Conservation (phyloP, 2,329 filamentous ascomycete species). For the Trichoderma sp. region DNA sequence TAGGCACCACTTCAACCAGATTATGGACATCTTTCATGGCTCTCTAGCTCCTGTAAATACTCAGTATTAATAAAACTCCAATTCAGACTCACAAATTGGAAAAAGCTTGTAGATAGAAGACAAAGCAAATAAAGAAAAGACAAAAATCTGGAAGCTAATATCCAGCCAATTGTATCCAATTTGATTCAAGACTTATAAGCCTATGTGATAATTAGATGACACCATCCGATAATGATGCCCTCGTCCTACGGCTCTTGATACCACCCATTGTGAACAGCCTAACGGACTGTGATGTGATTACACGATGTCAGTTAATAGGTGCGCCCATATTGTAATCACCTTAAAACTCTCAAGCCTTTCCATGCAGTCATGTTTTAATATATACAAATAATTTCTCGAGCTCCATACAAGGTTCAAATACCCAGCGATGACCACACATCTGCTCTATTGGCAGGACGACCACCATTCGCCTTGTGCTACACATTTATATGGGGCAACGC, state of each 20-base stretch:
- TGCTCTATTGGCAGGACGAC: background rate
- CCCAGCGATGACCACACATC: background rate
- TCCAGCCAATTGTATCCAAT: background rate
- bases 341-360: background rate
- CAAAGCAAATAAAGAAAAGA: background rate
- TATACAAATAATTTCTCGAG: background rate
- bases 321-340: background rate
- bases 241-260: background rate
- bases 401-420: background rate
- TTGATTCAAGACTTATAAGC: no score
- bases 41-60: background rate
- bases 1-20: background rate
- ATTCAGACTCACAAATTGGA: background rate
- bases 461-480: background rate
- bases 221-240: background rate
- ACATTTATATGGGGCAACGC: background rate
- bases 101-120: background rate
- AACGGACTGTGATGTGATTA: background rate
- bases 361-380: background rate
- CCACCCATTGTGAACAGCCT: background rate
- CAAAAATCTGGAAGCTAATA: background rate
- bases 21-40: background rate
- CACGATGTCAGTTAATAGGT: background rate
- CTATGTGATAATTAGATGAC: no score
- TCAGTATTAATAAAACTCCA: background rate